Evolutionary conservation across 768 basidiomycete species (phyloP).

Genomic region (Lactarius psammicola): DNA sequence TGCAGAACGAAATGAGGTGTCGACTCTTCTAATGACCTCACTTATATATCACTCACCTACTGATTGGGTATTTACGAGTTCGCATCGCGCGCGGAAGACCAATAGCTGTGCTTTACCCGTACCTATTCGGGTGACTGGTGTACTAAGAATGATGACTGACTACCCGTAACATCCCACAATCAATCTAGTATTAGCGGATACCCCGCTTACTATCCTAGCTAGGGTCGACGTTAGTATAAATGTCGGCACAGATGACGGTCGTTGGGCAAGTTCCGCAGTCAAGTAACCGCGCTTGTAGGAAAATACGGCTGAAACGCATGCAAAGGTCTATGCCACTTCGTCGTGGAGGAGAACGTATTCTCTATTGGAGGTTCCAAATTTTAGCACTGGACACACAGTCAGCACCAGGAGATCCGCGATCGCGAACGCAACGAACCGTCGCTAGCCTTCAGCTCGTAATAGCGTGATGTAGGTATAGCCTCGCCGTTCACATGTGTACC

Average conservation of each 20-base stretch:
- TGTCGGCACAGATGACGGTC: not conserved
- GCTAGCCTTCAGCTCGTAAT: slow-evolving; percentile 73
- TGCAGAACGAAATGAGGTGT: too few species aligned
- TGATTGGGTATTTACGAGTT: not conserved
- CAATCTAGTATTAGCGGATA: not conserved
- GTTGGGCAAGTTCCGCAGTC: not conserved
- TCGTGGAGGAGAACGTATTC: slow-evolving; percentile 88
- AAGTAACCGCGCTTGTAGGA: not conserved
- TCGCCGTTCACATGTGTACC: slow-evolving; percentile 89
- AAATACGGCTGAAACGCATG: not conserved
- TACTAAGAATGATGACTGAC: not conserved
- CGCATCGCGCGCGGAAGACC: not conserved
- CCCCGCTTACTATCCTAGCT: not conserved
- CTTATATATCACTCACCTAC: not conserved
- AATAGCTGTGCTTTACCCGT: not conserved
- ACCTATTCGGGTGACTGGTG: too few species aligned
- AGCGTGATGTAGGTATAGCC: slow-evolving; percentile 79
- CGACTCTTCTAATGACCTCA: not conserved
- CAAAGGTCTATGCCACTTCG: slow-evolving; percentile 45
- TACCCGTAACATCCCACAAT: not conserved
- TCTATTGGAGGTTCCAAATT: slow-evolving; percentile 75
- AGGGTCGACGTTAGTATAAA: too few species aligned
- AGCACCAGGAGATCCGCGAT: slow-evolving; percentile 15
- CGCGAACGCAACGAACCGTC: slow-evolving; percentile 57
- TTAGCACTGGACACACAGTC: slow-evolving; percentile 55